Conservation (phyloP, 2,329 filamentous ascomycete genomes). For the Claviceps humidiphila region DNA sequence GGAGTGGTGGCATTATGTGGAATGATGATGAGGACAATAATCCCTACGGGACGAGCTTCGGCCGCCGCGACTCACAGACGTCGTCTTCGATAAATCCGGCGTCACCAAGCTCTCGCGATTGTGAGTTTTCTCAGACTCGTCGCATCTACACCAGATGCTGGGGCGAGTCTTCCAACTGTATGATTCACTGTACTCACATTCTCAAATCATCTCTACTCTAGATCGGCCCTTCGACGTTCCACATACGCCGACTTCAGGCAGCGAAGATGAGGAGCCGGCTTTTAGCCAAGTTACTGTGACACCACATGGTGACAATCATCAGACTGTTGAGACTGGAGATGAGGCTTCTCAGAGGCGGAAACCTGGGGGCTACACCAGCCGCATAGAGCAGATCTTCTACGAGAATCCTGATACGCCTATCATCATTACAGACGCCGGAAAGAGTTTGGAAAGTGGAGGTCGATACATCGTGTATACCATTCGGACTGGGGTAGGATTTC, state of each 20-base stretch:
- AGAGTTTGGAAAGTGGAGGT: slow-evolving; percentile 82
- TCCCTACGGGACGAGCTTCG: slow-evolving; percentile 83
- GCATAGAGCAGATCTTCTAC: slow-evolving; percentile 94
- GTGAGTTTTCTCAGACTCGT: slow-evolving; percentile 31
- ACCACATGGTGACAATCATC: slow-evolving; percentile 27
- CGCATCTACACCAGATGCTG: not conserved
- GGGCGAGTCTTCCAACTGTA: not conserved
- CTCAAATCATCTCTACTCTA: not conserved
- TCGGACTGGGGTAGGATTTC: slow-evolving; percentile 64
- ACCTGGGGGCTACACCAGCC: slow-evolving; percentile 82
- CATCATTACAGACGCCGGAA: slow-evolving; percentile 85
- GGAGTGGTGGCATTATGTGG: slow-evolving; percentile 54
- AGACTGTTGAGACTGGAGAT: slow-evolving; percentile 29
- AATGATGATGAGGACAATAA: slow-evolving; percentile 98
- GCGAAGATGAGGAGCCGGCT: slow-evolving; percentile 47
- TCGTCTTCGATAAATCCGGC: slow-evolving; percentile 54
- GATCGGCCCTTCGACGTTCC: slow-evolving; percentile 45
- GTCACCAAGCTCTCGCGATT: slow-evolving; percentile 43
- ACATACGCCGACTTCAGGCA: slow-evolving; percentile 58
- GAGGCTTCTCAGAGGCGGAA: slow-evolving; percentile 46
- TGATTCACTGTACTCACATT: not conserved
- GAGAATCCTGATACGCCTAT: slow-evolving; percentile 87
- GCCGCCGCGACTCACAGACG: slow-evolving; percentile 67
- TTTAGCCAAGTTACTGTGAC: slow-evolving; percentile 16
- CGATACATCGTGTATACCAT: slow-evolving; percentile 97